These are phyloP conservation scores for Xeromyces bisporus DNA, from an alignment of 495 filamentous ascomycete species.

Conservation along the genomic window DNA sequence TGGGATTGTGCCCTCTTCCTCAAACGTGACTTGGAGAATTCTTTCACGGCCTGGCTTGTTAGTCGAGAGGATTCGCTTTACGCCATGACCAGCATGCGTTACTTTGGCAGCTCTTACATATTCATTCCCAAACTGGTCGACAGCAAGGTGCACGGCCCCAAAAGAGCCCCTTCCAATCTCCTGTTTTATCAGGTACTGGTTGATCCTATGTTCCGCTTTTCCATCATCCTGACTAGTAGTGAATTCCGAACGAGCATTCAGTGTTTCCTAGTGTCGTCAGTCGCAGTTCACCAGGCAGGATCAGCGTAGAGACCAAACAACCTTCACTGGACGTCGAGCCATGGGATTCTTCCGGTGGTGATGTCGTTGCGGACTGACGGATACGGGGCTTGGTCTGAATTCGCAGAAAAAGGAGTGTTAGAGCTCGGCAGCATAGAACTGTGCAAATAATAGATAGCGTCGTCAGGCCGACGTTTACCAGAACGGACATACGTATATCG, in stretches of 20 bases:
- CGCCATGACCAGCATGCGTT: background rate
- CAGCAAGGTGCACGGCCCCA: slow-evolving; percentile 81
- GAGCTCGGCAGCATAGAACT: background rate
- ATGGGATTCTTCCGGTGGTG: slow-evolving; percentile 59
- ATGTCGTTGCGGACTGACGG: slow-evolving; percentile 57
- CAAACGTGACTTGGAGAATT: slow-evolving; percentile 86
- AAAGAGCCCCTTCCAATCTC: slow-evolving; percentile 94
- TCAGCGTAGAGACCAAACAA: slow-evolving; percentile 11
- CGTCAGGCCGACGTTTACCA: slow-evolving; percentile 4
- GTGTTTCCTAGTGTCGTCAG: slow-evolving; percentile 53
- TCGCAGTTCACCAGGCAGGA: slow-evolving; percentile 2
- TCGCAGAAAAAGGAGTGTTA: no score
- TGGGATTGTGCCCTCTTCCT: slow-evolving; percentile 89
- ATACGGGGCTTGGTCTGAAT: slow-evolving; percentile 35
- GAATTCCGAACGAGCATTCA: slow-evolving; percentile 79
- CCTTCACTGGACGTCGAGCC: slow-evolving; percentile 54
- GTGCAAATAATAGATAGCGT: slow-evolving; percentile 1
- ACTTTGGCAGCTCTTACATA: slow-evolving; percentile 44
- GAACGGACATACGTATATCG: slow-evolving; percentile 23
- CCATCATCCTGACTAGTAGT: slow-evolving; percentile 51
- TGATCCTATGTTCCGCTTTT: slow-evolving; percentile 45
- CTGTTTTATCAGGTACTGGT: slow-evolving; percentile 86
- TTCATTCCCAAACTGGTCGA: slow-evolving; percentile 83
- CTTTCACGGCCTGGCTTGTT: slow-evolving; percentile 65
- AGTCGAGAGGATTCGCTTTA: background rate